These are phyloP conservation scores for Xylariaceae sp. DNA, from an alignment of 2,329 filamentous ascomycete species.

Conservation along the genomic window DNA sequence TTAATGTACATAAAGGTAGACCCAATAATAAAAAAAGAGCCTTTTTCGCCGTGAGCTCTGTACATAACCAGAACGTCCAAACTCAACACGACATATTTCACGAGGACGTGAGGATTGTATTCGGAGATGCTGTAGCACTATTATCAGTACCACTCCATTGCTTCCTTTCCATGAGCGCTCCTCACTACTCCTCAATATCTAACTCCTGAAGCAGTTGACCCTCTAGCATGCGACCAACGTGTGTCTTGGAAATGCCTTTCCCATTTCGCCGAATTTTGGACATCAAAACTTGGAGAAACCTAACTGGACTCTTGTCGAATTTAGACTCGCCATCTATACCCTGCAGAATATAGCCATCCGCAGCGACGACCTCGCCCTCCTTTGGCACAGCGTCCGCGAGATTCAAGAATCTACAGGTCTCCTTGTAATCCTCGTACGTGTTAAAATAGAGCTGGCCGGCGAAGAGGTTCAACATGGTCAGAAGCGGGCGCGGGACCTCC, in stretches of 20 bases:
- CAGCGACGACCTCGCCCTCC: slow-evolving; percentile 24
- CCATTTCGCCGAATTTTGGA: slow-evolving; percentile 43
- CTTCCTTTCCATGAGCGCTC: too few relatives aligned
- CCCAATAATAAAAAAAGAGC: too few relatives aligned
- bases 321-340: slow-evolving; percentile 8
- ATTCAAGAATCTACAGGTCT: slow-evolving; percentile 55
- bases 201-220: slow-evolving; percentile 28
- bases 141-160: too few relatives aligned
- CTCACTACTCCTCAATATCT: slow-evolving; percentile 10
- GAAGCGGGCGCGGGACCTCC: slow-evolving; percentile 13
- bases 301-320: slow-evolving; percentile 41
- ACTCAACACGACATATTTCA: too few relatives aligned
- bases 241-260: slow-evolving; percentile 44
- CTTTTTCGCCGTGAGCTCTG: too few relatives aligned
- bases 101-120: too few relatives aligned
- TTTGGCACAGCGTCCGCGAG: slow-evolving; percentile 39
- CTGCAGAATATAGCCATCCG: slow-evolving; percentile 40
- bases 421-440: slow-evolving; percentile 55
- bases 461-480: slow-evolving; percentile 63
- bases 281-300: slow-evolving; percentile 43
- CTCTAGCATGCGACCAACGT: slow-evolving; percentile 44
- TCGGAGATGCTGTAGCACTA: too few relatives aligned
- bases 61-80: too few relatives aligned
- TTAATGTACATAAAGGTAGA: too few relatives aligned
- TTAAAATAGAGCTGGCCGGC: slow-evolving; percentile 68